A percentile compares a stretch with the other conserved stretches of the same genome.
phyloP scores from a whole-genome alignment of 2,329 filamentous ascomycete species.

The Fusarium sp. region DNA sequence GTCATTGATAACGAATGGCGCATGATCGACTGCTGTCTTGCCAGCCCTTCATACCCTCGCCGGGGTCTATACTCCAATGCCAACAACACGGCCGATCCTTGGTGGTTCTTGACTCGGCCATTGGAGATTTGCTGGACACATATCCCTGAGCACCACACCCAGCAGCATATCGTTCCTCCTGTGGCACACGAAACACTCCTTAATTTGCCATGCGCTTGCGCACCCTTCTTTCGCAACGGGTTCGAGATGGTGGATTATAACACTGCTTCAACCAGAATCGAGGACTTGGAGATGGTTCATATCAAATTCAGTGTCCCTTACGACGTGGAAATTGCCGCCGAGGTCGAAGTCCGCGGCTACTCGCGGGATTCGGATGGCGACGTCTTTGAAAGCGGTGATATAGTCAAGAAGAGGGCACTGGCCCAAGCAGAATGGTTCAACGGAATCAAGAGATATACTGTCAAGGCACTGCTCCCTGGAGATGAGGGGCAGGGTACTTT shows the following conservation, averaged over 20 bases:
- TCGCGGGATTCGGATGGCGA: constrained; percentile 89
- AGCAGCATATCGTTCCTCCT: constrained; percentile 93
- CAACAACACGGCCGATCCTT: constrained; percentile 80
- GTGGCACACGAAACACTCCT: constrained; percentile 88
- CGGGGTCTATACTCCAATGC: constrained; percentile 82
- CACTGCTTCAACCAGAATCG: constrained; percentile 85
- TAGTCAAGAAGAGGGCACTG: constrained; percentile 86
- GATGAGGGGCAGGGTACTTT: constrained; percentile 90
- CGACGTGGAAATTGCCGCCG: constrained; percentile 91
- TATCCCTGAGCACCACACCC: constrained; percentile 85
- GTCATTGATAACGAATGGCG: constrained; percentile 96
- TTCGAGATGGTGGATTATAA: constrained; percentile 90
- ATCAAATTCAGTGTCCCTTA: constrained; percentile 87
- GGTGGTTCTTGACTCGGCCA: constrained; percentile 94
- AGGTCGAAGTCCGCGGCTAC: constrained; percentile 88
- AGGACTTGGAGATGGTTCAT: constrained; percentile 94
- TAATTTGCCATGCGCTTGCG: constrained; percentile 86
- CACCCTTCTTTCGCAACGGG: constrained; percentile 86
- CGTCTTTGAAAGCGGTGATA: constrained; percentile 90
- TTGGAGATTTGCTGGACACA: constrained; percentile 96
- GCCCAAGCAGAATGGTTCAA: constrained; percentile 92
- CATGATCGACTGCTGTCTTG: constrained; percentile 93
- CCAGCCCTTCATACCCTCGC: constrained; percentile 89
- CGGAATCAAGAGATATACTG: constrained; percentile 89
- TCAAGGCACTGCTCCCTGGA: constrained; percentile 91